A percentile compares a stretch with the other conserved stretches of the same genome.
Evolutionary conservation across 2,329 filamentous ascomycete genomes (phyloP).

Genomic region (Ambrosiella xylebori): DNA sequence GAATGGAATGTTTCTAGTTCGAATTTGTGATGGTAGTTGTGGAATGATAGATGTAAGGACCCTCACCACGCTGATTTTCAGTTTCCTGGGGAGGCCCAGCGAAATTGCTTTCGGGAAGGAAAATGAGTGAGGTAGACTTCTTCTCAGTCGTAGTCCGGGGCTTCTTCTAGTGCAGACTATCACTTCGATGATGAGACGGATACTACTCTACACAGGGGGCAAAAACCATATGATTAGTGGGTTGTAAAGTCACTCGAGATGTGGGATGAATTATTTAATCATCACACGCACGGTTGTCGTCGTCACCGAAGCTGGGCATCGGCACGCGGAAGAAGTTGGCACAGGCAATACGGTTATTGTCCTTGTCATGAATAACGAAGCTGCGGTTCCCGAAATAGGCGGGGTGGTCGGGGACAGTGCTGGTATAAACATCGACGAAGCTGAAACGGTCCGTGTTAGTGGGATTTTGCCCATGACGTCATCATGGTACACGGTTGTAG

Average conservation of each 20-base stretch:
- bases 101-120: no score
- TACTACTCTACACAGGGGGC: neutral
- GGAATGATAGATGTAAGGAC: neutral
- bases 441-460: slow-evolving; percentile 11
- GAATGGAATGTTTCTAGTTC: no score
- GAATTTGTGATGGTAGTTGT: neutral
- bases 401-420: slow-evolving; percentile 21
- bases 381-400: slow-evolving; percentile 31
- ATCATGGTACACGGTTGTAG: no score
- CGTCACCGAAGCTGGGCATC: neutral
- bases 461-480: no score
- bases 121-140: neutral
- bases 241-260: neutral
- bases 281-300: slow-evolving; percentile 1
- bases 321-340: slow-evolving; percentile 22
- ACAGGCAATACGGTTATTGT: slow-evolving; percentile 25
- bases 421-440: slow-evolving; percentile 27
- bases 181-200: neutral
- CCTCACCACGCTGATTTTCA: neutral
- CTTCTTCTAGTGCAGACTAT: neutral
- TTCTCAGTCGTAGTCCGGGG: neutral
- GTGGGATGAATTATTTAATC: neutral
- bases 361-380: slow-evolving; percentile 27
- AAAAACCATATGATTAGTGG: neutral
- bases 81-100: neutral